Conservation (phyloP, 495 filamentous ascomycete genomes). For the Neurospora sp. region DNA sequence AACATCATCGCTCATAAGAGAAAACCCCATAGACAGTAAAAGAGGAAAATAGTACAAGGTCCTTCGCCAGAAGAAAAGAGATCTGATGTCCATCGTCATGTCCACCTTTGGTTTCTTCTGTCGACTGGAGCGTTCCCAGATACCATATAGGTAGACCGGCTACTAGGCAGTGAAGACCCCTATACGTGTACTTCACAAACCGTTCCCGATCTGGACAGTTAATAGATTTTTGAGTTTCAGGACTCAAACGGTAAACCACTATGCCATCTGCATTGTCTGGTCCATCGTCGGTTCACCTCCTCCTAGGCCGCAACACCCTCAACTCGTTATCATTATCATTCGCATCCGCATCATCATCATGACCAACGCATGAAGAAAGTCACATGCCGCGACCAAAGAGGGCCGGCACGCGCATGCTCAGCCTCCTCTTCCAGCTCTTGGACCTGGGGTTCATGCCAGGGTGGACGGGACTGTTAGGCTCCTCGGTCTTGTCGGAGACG, state of each 20-base stretch:
- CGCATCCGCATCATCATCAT: background rate
- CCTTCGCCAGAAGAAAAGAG: background rate
- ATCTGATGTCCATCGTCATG: background rate
- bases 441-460: constrained; percentile 10
- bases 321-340: background rate
- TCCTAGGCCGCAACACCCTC: background rate
- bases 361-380: constrained; percentile 5
- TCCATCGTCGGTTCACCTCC: background rate
- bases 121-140: no score
- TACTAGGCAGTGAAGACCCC: no score
- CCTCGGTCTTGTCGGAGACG: background rate
- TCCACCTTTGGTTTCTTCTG: background rate
- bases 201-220: no score
- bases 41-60: background rate
- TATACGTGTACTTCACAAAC: no score
- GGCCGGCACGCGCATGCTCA: constrained; percentile 16
- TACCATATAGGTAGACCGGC: no score
- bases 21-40: background rate
- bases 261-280: no score
- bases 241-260: no score
- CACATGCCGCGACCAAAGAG: constrained; percentile 23
- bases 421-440: constrained; percentile 20
- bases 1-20: background rate
- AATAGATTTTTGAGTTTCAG: no score
- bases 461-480: background rate